These are phyloP conservation scores for Boletus barrowsii DNA, from an alignment of 768 basidiomycete genomes.

Conservation along the genomic window DNA sequence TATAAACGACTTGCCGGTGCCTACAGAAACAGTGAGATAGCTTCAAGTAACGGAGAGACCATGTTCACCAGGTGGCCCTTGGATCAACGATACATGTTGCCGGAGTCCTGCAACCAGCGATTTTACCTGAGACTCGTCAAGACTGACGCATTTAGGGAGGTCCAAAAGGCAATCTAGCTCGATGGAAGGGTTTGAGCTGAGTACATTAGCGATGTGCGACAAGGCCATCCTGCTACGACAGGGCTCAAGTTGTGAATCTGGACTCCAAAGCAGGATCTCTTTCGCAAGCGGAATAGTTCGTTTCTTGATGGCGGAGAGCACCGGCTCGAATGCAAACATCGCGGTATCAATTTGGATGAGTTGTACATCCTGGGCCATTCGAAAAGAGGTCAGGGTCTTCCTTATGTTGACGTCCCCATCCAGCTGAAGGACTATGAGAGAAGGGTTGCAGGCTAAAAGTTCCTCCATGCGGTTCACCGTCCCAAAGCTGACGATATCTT, in stretches of 20 bases:
- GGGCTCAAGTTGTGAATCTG: constrained; percentile 8
- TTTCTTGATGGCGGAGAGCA: constrained; percentile 50
- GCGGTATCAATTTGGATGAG: constrained; percentile 59
- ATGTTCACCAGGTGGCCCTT: constrained; percentile 63
- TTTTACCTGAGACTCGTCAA: constrained; percentile 50
- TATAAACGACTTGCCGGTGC: constrained; percentile 73
- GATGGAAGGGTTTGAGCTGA: constrained; percentile 29
- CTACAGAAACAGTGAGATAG: constrained; percentile 30
- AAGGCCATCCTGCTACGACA: background rate
- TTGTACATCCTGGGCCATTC: constrained; percentile 30
- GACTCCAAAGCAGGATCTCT: constrained; percentile 55
- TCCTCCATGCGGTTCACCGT: constrained; percentile 54
- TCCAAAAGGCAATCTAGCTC: constrained; percentile 40
- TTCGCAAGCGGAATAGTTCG: constrained; percentile 41
- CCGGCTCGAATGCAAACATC: constrained; percentile 58
- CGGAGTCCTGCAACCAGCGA: constrained; percentile 50
- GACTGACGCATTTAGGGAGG: constrained; percentile 35
- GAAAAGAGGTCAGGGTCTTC: constrained; percentile 39
- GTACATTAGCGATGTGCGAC: constrained; percentile 21
- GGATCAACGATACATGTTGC: constrained; percentile 57
- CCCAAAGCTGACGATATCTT: constrained; percentile 51
- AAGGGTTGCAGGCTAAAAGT: constrained; percentile 43
- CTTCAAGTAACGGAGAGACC: background rate
- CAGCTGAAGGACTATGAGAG: constrained; percentile 53
- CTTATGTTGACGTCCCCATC: constrained; percentile 39